These are phyloP conservation scores for Ophiostoma sp. DNA, from an alignment of 2,329 filamentous ascomycete genomes.

Conservation along the genomic window DNA sequence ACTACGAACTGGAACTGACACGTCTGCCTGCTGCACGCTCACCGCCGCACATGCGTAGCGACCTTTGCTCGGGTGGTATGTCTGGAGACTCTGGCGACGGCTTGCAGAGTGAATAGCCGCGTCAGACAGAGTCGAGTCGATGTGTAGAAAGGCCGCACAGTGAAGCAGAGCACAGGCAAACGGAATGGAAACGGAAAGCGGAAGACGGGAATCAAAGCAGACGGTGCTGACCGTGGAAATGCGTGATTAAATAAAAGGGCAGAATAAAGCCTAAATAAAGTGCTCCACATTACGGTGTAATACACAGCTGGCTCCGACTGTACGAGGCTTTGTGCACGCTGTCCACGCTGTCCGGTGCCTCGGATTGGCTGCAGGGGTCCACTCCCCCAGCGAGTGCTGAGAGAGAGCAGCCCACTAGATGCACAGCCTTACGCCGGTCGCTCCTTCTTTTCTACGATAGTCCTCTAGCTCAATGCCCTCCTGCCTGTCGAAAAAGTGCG, in stretches of 20 bases:
- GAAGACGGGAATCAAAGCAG: constrained; percentile 16
- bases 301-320: constrained; percentile 4
- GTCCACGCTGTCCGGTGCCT: constrained; percentile 18
- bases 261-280: background rate
- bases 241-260: background rate
- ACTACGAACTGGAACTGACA: background rate
- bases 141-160: background rate
- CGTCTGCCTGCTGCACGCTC: background rate
- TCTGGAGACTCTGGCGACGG: too few species aligned
- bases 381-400: constrained; percentile 14
- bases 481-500: background rate
- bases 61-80: background rate
- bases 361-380: constrained; percentile 24
- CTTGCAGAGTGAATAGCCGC: too few species aligned
- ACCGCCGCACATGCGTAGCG: background rate
- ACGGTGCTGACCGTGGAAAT: background rate
- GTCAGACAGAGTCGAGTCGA: background rate
- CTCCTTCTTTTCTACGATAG: background rate
- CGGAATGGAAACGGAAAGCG: constrained; percentile 11
- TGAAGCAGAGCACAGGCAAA: constrained; percentile 4
- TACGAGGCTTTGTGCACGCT: constrained; percentile 23
- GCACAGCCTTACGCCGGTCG: constrained; percentile 9
- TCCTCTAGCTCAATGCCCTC: background rate
- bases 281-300: background rate
- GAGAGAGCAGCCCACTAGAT: constrained; percentile 1